These are phyloP conservation scores for Zasmidium citrigriseum DNA, from an alignment of 2,329 filamentous ascomycete species.

Conservation along the genomic window DNA sequence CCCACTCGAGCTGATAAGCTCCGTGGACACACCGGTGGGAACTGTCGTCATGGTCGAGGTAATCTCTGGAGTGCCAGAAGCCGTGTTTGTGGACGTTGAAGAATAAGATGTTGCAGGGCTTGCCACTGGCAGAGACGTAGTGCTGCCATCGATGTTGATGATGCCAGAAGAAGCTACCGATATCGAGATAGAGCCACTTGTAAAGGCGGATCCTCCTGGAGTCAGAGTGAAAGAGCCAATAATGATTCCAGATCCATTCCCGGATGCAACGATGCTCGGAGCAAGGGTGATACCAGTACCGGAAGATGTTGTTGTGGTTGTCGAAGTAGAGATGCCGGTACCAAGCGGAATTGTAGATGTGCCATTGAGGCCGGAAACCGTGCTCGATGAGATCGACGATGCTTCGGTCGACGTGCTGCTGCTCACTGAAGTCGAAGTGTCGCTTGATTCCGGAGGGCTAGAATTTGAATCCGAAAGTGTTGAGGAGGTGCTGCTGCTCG, in stretches of 20 bases:
- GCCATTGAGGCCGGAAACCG: too few species aligned
- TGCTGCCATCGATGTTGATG: conserved; percentile 6
- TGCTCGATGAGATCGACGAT: too few species aligned
- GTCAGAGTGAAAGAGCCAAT: conserved; percentile 2
- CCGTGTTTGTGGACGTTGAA: neutral
- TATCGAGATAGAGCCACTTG: neutral
- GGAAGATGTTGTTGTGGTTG: neutral
- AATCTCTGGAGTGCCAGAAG: neutral
- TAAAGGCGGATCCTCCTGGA: neutral
- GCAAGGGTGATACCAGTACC: neutral
- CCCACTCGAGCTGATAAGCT: conserved; percentile 6
- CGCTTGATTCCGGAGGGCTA: too few species aligned
- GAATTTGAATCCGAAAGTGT: too few species aligned
- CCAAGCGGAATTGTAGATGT: neutral
- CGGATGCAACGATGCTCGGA: neutral
- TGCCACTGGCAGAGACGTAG: neutral
- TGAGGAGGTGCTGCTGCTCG: too few species aligned
- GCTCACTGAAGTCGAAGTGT: too few species aligned
- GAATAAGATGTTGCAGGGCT: neutral
- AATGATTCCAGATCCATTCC: neutral
- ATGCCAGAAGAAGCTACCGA: conserved; percentile 1
- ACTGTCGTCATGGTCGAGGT: conserved; percentile 17
- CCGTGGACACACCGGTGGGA: conserved; percentile 10
- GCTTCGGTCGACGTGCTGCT: too few species aligned
- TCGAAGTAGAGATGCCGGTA: neutral